Base-by-base conservation (phyloP, 352 stramenopile species). In the Pythium vanterpoolii region DNA sequence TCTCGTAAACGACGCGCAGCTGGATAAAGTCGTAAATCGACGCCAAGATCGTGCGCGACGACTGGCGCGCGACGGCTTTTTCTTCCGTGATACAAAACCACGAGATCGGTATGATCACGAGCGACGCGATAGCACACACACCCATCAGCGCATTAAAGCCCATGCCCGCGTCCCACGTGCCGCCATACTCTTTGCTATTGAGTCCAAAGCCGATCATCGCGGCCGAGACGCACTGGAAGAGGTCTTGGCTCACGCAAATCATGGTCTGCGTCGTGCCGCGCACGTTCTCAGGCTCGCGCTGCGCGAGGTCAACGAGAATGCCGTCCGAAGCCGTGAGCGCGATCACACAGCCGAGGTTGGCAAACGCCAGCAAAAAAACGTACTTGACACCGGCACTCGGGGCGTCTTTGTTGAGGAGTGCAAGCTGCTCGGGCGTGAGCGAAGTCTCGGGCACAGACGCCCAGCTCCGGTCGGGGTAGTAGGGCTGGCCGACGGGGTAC, bases 271-370 rank as follows among this genome's bases (percentile, higher is more conserved):
- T 50, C 26, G 48, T 64, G 27, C 74, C 74, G 2, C 71, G 68
- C 7, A 69, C 36, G 4, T 48, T 33, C 26, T 66, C 53, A 4
- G 62, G 51, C 62, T 83, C 74, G 47, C 55, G 59, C 42, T 79
- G 71, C 9, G 67, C 66, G 1, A 78, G 34, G 30, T 75, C 64
- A 18, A 84, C 68, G 8, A 76, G 44, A 14, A 72, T 56, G 1
- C 76, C 77, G 60, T 83, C 76, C 23, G 59, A 56, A n/a, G 76
- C 74, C 3, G 82, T 68, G 60, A 76, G 65, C 5, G 77, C 68
- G 46, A 86, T 73, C 24, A 88, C 74, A 42, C 80, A 80, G 33
- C 78, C 77, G 16, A 84, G 40, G 52, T 80, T 84, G 5, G 80
- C 78, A 10, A 84, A 16, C 11, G 81, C 78, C 44, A 90, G 64